Evolutionary conservation across 169 alveolate species (phyloP).

Genomic region (Plasmodium blacklocki): DNA sequence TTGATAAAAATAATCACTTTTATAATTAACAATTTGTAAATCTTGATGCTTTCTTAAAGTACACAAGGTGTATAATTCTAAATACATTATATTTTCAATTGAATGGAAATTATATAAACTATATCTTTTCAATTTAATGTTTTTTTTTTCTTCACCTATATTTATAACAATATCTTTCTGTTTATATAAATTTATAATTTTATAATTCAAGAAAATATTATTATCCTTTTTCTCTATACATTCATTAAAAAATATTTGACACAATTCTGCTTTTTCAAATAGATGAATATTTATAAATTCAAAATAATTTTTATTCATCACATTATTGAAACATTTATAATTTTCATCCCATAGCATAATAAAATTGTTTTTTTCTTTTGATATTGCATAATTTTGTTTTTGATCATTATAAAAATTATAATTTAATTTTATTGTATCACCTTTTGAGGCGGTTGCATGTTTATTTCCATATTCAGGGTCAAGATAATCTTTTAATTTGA

Average conservation of each 20-base stretch:
- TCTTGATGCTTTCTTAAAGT: constrained; percentile 44
- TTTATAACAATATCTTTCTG: not conserved
- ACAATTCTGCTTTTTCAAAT: constrained; percentile 15
- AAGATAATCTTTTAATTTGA: constrained; percentile 26
- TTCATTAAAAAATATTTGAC: constrained; percentile 17
- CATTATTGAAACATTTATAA: not conserved
- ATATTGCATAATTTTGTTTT: not conserved
- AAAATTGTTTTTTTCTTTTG: too few relatives aligned
- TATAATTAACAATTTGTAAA: constrained; percentile 46
- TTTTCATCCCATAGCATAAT: not conserved
- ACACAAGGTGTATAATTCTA: constrained; percentile 68
- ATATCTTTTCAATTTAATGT: not conserved
- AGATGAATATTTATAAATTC: constrained; percentile 14
- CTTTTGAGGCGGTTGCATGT: not conserved
- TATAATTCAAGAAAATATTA: constrained; percentile 69
- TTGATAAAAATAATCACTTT: constrained; percentile 37
- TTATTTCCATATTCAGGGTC: constrained; percentile 8
- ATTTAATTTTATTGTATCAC: not conserved
- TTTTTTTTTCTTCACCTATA: not conserved
- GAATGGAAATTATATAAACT: constrained; percentile 57
- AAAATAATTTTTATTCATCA: constrained; percentile 24
- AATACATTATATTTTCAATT: constrained; percentile 44
- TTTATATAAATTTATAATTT: not conserved
- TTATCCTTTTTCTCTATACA: constrained; percentile 22
- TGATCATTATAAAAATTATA: constrained; percentile 1